Conservation (phyloP, 495 filamentous ascomycete genomes). For the Tuber indicum region DNA sequence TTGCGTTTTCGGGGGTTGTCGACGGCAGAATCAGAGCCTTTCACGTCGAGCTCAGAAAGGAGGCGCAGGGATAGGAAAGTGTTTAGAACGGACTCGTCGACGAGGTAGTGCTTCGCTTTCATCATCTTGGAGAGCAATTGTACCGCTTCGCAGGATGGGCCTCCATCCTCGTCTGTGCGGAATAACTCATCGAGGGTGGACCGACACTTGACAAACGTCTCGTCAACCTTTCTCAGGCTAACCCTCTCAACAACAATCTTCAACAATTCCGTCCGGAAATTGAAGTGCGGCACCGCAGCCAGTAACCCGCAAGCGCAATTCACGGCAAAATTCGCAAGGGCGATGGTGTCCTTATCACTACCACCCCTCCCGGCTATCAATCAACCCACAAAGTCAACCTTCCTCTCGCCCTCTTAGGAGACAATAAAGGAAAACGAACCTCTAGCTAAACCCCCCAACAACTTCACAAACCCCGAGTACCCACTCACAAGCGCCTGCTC, state of each 20-base stretch:
- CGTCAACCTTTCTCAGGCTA: constrained; percentile 59
- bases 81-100: constrained; percentile 80
- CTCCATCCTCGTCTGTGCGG: constrained; percentile 77
- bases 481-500: constrained; percentile 75
- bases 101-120: constrained; percentile 68
- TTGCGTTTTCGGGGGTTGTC: constrained; percentile 48
- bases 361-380: constrained; percentile 8
- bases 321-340: constrained; percentile 65
- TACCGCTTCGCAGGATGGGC: constrained; percentile 78
- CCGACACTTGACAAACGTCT: constrained; percentile 68
- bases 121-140: constrained; percentile 87
- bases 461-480: constrained; percentile 76
- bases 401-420: not conserved
- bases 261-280: constrained; percentile 79
- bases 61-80: constrained; percentile 85
- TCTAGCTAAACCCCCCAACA: constrained; percentile 55
- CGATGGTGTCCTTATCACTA: constrained; percentile 10
- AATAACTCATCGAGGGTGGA: constrained; percentile 77
- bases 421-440: constrained; percentile 20
- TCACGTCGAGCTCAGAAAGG: constrained; percentile 75
- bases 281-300: constrained; percentile 83
- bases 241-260: constrained; percentile 80
- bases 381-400: constrained; percentile 6
- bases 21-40: constrained; percentile 66
- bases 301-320: constrained; percentile 76